A percentile compares a stretch with the other conserved stretches of the same genome.
Conservation (phyloP, 2,329 filamentous ascomycete genomes). For the Trichophaea hybrida region DNA sequence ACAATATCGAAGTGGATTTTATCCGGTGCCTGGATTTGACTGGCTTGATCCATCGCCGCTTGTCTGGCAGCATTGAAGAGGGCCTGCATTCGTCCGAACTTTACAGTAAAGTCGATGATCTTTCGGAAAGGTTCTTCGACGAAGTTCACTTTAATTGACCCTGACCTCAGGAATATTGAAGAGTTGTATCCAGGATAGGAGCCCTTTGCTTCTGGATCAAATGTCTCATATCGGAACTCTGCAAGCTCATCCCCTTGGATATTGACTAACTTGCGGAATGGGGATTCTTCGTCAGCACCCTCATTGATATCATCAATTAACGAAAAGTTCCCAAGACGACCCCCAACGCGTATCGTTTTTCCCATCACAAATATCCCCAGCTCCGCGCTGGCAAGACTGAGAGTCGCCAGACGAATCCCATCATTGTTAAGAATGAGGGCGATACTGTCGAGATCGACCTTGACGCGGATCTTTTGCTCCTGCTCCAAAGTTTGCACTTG, state of each 20-base stretch:
- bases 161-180: constrained; percentile 75
- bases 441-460: constrained; percentile 85
- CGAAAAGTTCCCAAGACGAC: constrained; percentile 72
- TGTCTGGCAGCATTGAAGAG: constrained; percentile 95
- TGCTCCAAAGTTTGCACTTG: constrained; percentile 32
- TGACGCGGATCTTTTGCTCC: constrained; percentile 74
- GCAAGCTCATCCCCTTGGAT: constrained; percentile 93
- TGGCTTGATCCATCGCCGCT: constrained; percentile 85
- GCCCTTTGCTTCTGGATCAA: constrained; percentile 53
- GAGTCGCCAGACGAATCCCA: constrained; percentile 79
- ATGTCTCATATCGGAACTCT: constrained; percentile 95
- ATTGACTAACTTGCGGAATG: constrained; percentile 71
- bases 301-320: constrained; percentile 88
- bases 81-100: constrained; percentile 99
- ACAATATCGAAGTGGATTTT: constrained; percentile 89
- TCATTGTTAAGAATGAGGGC: constrained; percentile 93
- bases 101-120: constrained; percentile 94
- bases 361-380: constrained; percentile 78
- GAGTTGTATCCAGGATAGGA: constrained; percentile 90
- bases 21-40: constrained; percentile 77
- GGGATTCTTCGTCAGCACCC: constrained; percentile 67
- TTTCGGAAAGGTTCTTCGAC: constrained; percentile 94
- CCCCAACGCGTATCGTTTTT: constrained; percentile 73
- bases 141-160: constrained; percentile 94
- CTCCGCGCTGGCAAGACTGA: constrained; percentile 84